Percentiles rank a stretch among this genome's conserved stretches.
Conservation (phyloP, 1,284 basidiomycete genomes). For the Psilocybe mexicana region DNA sequence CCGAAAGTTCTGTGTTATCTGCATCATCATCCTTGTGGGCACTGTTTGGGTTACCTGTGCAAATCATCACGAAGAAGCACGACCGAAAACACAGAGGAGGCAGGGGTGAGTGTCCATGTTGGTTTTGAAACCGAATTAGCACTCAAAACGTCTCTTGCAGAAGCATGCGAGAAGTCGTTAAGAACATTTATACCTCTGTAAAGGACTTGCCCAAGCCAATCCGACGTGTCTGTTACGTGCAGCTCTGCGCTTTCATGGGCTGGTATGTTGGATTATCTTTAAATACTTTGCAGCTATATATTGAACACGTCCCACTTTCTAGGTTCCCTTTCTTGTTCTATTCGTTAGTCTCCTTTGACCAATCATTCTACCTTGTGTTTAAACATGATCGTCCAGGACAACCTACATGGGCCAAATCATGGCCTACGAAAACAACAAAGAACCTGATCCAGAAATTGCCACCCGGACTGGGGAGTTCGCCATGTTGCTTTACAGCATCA, state of each 20-base stretch:
- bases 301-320: not conserved
- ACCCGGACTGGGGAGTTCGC: conserved; percentile 88
- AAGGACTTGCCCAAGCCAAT: conserved; percentile 80
- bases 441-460: conserved; percentile 79
- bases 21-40: conserved; percentile 73
- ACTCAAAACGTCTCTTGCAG: conserved; percentile 24
- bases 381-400: conserved; percentile 49
- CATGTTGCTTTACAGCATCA: conserved; percentile 87
- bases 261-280: conserved; percentile 53
- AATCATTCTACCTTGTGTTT: not conserved
- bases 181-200: conserved; percentile 77
- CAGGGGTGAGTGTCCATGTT: conserved; percentile 36
- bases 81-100: conserved; percentile 42
- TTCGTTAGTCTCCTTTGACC: conserved; percentile 48
- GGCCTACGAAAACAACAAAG: conserved; percentile 71
- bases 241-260: conserved; percentile 90
- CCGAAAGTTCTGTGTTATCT: conserved; percentile 91
- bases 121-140: not conserved
- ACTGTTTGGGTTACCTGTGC: conserved; percentile 90
- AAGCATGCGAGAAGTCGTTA: conserved; percentile 63
- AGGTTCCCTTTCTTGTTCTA: conserved; percentile 97
- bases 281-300: not conserved
- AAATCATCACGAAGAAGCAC: conserved; percentile 76
- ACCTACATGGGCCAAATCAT: conserved; percentile 92
- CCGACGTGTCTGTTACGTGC: conserved; percentile 87